Evolutionary conservation across 495 filamentous ascomycete genomes (phyloP), one percentile per base, ranked within the genome.

Genomic region (Collariella sp.): DNA sequence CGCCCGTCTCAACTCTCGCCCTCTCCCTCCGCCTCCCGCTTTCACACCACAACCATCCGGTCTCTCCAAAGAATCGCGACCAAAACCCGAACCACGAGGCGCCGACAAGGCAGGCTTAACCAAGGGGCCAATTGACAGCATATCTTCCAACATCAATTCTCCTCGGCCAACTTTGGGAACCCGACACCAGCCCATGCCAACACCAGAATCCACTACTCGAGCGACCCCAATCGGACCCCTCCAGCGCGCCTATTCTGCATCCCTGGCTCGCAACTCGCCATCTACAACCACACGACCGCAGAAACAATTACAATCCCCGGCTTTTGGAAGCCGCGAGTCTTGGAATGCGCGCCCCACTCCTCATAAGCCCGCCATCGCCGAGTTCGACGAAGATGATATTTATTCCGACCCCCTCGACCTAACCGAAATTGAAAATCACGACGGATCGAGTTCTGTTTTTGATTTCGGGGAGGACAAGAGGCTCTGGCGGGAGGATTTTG

Each of bases 401-500:
- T 56, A 50, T 12, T 52, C 51, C 31, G 83, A 86, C 45, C 71
- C 83, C 0, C 77, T 93, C 51, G 89, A 93, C 61, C 66, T 94
- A 36, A 93, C 87, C 1, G 80, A 76, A 13, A 82, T 80, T 36
- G 80, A 69, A 61, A 55, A 52, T 38, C 26, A 60, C 73, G 18
- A 70, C 66, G 44, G 6, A 50, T 74, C 52, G 70, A 69, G 5
- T 77, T 84, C 64, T 73, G 76, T 58, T 15, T 3, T 55, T 9
- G 54, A 7, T 2, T 67, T 64, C 26, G 64, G 62, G 10, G 79
- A 82, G 15, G 68, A 80, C 31, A 71, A 67, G 35, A 65, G 64
- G 33, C 33, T 86, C 55, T 88, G 83, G 85, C 70, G 68, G 15
- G 83, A 85, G 58, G 80, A 82, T 26, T 72, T 70, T 59, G 67